Evolutionary conservation across 1,284 basidiomycete genomes (phyloP).

Genomic region (Leccinum fallax): DNA sequence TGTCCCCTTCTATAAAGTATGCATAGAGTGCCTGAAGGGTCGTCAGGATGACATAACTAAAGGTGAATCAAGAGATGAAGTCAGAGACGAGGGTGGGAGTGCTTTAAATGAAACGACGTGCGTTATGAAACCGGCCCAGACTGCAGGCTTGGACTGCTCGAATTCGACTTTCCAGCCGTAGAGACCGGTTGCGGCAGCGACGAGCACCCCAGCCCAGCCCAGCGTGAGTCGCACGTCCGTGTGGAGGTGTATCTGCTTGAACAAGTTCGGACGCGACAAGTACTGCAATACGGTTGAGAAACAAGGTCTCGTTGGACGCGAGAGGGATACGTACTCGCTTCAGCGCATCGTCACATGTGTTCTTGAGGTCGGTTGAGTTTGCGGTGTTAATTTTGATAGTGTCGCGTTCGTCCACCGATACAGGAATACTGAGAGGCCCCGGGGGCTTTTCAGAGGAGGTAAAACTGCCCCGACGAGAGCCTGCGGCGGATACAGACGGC

Average conservation of each 20-base stretch:
- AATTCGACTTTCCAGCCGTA: conserved; percentile 88
- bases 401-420: conserved; percentile 55
- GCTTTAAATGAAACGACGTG: conserved; percentile 41
- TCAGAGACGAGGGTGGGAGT: conserved; percentile 3
- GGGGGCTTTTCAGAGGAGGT: conserved; percentile 48
- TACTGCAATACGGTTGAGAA: conserved; percentile 50
- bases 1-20: conserved; percentile 79
- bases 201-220: conserved; percentile 82
- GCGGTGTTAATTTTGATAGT: conserved; percentile 84
- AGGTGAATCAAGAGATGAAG: not conserved
- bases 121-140: conserved; percentile 78
- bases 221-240: conserved; percentile 83
- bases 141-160: conserved; percentile 78
- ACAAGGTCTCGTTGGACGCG: not conserved
- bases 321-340: conserved; percentile 70
- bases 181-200: conserved; percentile 77
- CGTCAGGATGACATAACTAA: conserved; percentile 74
- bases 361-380: conserved; percentile 82
- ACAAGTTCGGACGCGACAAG: conserved; percentile 76
- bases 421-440: conserved; percentile 54
- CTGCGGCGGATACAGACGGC: not conserved
- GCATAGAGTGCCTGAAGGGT: conserved; percentile 73
- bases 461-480: conserved; percentile 35
- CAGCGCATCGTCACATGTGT: conserved; percentile 87
- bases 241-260: conserved; percentile 84